Conservation (phyloP, 305 asterid genomes). For the Fraxinus floribunda region DNA sequence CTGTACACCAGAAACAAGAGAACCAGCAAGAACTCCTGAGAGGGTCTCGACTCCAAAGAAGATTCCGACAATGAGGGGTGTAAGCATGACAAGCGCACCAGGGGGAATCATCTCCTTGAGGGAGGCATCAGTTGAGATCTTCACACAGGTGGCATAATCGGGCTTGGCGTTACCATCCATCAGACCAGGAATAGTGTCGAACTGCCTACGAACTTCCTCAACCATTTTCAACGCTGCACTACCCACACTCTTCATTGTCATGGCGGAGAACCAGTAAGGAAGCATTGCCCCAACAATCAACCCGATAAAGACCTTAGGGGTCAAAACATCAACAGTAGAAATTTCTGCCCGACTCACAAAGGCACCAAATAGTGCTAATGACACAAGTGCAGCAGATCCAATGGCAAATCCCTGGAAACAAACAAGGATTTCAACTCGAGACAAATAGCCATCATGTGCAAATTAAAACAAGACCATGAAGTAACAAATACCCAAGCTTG, state of each 20-base stretch:
- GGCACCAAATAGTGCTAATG: conserved; percentile 30
- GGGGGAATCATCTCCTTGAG: conserved; percentile 32
- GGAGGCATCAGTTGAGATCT: conserved; percentile 32
- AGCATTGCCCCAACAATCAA: conserved; percentile 34
- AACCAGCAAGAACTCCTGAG: conserved; percentile 28
- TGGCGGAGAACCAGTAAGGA: conserved; percentile 36
- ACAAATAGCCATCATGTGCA: not conserved
- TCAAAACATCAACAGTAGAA: conserved; percentile 27
- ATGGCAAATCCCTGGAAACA: conserved; percentile 28
- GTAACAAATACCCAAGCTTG: not conserved
- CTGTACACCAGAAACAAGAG: conserved; percentile 34
- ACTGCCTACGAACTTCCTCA: conserved; percentile 31
- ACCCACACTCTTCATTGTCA: conserved; percentile 35
- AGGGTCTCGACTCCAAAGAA: conserved; percentile 34
- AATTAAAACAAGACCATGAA: not conserved
- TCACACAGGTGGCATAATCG: conserved; percentile 33
- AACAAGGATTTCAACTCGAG: not conserved
- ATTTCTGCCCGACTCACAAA: conserved; percentile 32
- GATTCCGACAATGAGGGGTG: conserved; percentile 25
- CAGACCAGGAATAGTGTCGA: conserved; percentile 32
- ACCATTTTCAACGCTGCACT: conserved; percentile 37
- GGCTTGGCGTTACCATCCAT: conserved; percentile 29
- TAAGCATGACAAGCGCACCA: conserved; percentile 32
- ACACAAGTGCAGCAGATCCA: conserved; percentile 32
- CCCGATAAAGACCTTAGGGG: conserved; percentile 28